Evolutionary conservation across 768 basidiomycete species (phyloP), one percentile per base, ranked within the genome.

Genomic region (Mrakia gelida): DNA sequence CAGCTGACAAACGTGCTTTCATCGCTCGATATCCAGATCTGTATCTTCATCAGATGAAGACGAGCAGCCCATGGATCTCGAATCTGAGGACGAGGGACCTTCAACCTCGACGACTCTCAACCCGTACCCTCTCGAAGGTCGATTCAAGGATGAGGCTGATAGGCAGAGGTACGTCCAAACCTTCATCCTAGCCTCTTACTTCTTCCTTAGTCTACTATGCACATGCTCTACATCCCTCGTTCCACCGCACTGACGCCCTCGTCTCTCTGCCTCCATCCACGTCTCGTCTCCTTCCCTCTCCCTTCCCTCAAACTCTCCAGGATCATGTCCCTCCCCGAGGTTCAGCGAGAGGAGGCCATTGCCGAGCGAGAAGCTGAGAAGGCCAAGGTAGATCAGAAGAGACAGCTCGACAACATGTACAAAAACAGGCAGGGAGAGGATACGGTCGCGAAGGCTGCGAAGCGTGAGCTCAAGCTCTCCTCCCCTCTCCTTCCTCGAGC

Each of bases 41-140:
- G 79, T 79, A 43, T 77, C 74, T 61, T 80, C 80, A 34, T 80
- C 80, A 78, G 83, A 82, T 21, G 67, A 81, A 16, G 91, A 92
- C 81, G 91, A 89, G 79, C 91, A 92, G 81, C 87, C 86, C 73
- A 79, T 49, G 77, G 63, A 76, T 32, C 43, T 82, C 65, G 76
- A 81, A 72, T 78, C 75, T 30, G 77, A 80, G 68, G 80, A 81
- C 26, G 79, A 79, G 49, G 79, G 73, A 13, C 67, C 71, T 3
- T n/a, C 56, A 0, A 26, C 38, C 23, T 38, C 73, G 15, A 43
- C 21, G 7, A 82, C 45, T 45, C 45, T 84, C 18, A 91, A 93
- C 80, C 90, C 90, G 5, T 98, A 93, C 83, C 95, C 94, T 0
- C 86, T 97, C 18, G 96, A 98, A 81, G 94, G 93, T 71, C 93